A percentile compares a stretch with the other conserved stretches of the same genome.
phyloP scores from a whole-genome alignment of 345 rosid species.

The Gossypium bickii region DNA sequence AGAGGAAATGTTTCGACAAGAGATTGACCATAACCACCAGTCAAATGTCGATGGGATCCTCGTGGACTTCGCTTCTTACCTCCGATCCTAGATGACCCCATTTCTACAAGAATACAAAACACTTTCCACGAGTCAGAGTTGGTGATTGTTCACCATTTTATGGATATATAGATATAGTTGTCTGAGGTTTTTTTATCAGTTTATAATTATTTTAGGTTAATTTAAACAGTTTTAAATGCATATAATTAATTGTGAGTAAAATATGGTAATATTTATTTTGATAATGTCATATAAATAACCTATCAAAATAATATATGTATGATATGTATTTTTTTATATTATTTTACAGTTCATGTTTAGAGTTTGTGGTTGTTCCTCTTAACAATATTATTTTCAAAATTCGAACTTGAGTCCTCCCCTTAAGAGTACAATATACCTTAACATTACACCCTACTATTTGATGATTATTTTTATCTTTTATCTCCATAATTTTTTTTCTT shows the following conservation, averaged over 20 bases:
- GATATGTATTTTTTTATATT: too few relatives aligned
- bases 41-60: constrained; percentile 48
- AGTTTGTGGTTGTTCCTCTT: accelerated
- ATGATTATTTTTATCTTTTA: too few relatives aligned
- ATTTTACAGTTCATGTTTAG: too few relatives aligned
- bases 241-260: too few relatives aligned
- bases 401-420: accelerated
- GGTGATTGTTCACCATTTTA: constrained; percentile 18
- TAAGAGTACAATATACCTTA: accelerated
- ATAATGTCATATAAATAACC: too few relatives aligned
- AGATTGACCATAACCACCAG: constrained; percentile 32
- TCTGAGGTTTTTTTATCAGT: neutral
- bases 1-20: constrained; percentile 64
- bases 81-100: constrained; percentile 64
- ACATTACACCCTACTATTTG: too few relatives aligned
- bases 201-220: too few relatives aligned
- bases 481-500: too few relatives aligned
- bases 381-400: accelerated
- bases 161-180: constrained; percentile 32
- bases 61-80: constrained; percentile 49
- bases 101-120: neutral
- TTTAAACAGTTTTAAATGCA: too few relatives aligned
- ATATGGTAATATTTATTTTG: too few relatives aligned
- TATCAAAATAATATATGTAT: too few relatives aligned
- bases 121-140: neutral